These are phyloP conservation scores for Ganoderma resinaceum DNA, from an alignment of 1,284 basidiomycete species.

Conservation along the genomic window DNA sequence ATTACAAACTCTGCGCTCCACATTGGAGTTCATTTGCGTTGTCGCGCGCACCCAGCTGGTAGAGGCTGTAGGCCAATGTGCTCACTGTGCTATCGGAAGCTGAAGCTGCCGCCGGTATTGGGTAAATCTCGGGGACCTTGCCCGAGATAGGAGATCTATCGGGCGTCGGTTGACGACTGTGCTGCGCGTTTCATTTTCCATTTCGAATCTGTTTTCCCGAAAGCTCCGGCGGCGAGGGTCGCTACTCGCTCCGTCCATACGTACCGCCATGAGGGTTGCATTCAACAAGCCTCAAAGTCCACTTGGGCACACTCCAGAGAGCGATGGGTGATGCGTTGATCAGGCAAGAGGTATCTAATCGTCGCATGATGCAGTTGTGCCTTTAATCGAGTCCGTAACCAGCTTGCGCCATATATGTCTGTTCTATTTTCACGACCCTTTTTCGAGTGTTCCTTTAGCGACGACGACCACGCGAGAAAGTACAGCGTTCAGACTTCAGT, in stretches of 20 bases:
- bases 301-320: background rate
- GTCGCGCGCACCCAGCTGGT: no score
- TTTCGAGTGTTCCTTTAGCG: background rate
- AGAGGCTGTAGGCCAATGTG: no score
- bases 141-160: background rate
- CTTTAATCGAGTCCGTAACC: background rate
- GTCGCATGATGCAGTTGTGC: background rate
- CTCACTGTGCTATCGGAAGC: no score
- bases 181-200: background rate
- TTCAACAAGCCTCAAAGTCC: background rate
- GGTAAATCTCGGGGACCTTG: no score
- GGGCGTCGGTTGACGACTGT: background rate
- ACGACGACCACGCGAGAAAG: background rate
- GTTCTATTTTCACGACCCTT: conserved; percentile 3
- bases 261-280: background rate
- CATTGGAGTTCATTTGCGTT: no score
- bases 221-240: background rate
- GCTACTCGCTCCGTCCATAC: background rate
- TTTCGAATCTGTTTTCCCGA: background rate
- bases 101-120: no score
- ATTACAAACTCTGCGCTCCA: no score
- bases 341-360: background rate
- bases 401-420: background rate
- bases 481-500: background rate
- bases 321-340: background rate